Evolutionary conservation across 495 filamentous ascomycete genomes (phyloP).

Genomic region (Geoglossum glabrum): DNA sequence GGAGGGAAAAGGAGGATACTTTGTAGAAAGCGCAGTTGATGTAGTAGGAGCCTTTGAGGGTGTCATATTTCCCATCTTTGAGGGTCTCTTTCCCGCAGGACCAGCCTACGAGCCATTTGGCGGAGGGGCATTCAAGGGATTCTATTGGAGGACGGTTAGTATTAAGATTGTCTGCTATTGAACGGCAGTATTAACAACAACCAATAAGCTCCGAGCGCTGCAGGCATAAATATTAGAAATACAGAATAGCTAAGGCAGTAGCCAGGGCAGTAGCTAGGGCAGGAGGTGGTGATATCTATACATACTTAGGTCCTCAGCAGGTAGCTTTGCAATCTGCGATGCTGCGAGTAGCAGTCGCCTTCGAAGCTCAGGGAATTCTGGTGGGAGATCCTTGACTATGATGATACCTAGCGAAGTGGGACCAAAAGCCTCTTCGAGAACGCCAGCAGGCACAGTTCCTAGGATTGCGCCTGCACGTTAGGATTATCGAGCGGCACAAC

Average conservation of each 20-base stretch:
- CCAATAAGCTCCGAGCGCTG: too few relatives aligned
- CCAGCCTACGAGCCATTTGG: slow-evolving; percentile 45
- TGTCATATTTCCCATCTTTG: slow-evolving; percentile 63
- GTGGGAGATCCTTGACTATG: slow-evolving; percentile 64
- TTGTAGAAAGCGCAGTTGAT: slow-evolving; percentile 91
- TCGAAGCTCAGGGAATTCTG: slow-evolving; percentile 46
- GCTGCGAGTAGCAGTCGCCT: slow-evolving; percentile 62
- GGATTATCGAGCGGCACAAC: neutral
- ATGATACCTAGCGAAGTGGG: slow-evolving; percentile 84
- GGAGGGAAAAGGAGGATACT: slow-evolving; percentile 5
- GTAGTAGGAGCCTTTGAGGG: slow-evolving; percentile 89
- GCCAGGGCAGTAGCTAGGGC: too few relatives aligned
- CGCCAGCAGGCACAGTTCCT: slow-evolving; percentile 55
- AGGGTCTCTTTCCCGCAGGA: slow-evolving; percentile 90
- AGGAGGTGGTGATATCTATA: too few relatives aligned
- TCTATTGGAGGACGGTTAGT: slow-evolving; percentile 9
- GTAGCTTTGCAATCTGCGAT: slow-evolving; percentile 72
- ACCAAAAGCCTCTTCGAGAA: slow-evolving; percentile 72
- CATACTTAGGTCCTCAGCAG: slow-evolving; percentile 49
- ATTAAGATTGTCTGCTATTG: too few relatives aligned
- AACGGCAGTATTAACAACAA: too few relatives aligned
- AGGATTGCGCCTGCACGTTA: neutral
- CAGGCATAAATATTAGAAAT: too few relatives aligned
- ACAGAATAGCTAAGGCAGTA: too few relatives aligned
- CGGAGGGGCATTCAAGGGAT: slow-evolving; percentile 35